Evolutionary conservation across 1,139 yeast species (phyloP).

Genomic region (Sugiyamaella pinicola): DNA sequence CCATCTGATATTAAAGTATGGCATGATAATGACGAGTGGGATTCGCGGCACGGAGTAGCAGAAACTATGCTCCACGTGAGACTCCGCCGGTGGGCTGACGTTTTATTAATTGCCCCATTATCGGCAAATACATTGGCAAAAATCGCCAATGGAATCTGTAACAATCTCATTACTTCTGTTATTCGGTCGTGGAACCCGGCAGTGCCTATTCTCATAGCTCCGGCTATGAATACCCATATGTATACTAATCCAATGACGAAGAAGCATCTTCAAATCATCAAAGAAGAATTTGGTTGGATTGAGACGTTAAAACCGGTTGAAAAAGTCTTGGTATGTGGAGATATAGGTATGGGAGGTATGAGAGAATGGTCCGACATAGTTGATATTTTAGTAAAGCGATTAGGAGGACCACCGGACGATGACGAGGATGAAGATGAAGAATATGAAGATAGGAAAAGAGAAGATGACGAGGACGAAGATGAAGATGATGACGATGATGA

Average conservation of each 20-base stretch:
- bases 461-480: conserved; percentile 24
- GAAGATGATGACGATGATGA: conserved; percentile 24
- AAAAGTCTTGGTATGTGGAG: conserved; percentile 92
- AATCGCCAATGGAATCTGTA: conserved; percentile 87
- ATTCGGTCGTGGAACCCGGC: conserved; percentile 91
- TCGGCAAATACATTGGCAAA: conserved; percentile 94
- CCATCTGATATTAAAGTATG: conserved; percentile 85
- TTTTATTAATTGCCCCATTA: conserved; percentile 85
- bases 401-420: conserved; percentile 42
- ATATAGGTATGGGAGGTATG: conserved; percentile 98
- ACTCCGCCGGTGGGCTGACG: conserved; percentile 93
- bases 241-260: conserved; percentile 92
- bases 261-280: conserved; percentile 67
- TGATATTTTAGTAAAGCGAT: conserved; percentile 62
- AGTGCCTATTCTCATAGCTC: conserved; percentile 83
- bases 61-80: conserved; percentile 83
- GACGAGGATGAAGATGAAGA: conserved; percentile 45
- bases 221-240: conserved; percentile 98
- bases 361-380: conserved; percentile 95
- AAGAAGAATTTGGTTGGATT: conserved; percentile 67
- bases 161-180: conserved; percentile 78
- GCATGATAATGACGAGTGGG: conserved; percentile 96
- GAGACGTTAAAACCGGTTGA: conserved; percentile 90
- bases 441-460: conserved; percentile 37
- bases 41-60: conserved; percentile 51